These are phyloP conservation scores for Thielaviopsis punctulata DNA, from an alignment of 2,329 filamentous ascomycete genomes.

Conservation along the genomic window DNA sequence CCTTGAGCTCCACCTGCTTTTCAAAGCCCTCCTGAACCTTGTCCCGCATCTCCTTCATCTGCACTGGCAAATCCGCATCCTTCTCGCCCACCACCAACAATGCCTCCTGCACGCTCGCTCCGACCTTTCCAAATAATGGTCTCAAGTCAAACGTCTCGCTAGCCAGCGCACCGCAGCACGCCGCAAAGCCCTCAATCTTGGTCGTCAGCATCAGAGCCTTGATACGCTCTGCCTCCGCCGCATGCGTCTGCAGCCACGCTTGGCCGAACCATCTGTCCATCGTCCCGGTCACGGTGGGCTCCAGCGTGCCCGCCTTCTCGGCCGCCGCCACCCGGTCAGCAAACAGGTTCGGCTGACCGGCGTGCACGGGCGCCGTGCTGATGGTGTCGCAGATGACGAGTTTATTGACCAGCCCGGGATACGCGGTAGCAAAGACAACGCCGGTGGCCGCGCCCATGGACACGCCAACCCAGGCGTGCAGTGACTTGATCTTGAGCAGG, in stretches of 20 bases:
- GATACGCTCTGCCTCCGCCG: slow-evolving; percentile 21
- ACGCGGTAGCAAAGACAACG: slow-evolving; percentile 22
- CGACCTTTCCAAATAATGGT: slow-evolving; percentile 20
- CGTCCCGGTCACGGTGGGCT: slow-evolving; percentile 18
- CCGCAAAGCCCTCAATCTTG: slow-evolving; percentile 24
- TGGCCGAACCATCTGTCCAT: slow-evolving; percentile 26
- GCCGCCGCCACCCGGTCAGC: slow-evolving; percentile 20
- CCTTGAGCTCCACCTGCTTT: slow-evolving; percentile 20
- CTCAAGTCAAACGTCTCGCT: slow-evolving; percentile 23
- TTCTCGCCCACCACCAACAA: slow-evolving; percentile 25
- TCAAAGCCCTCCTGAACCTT: slow-evolving; percentile 20
- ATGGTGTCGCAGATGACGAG: slow-evolving; percentile 26
- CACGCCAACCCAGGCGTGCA: slow-evolving; percentile 27
- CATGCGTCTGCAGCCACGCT: slow-evolving; percentile 21
- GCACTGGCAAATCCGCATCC: slow-evolving; percentile 23
- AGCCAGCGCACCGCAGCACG: slow-evolving; percentile 23
- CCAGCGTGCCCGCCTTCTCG: slow-evolving; percentile 19
- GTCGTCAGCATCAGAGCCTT: slow-evolving; percentile 21
- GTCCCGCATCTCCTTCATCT: slow-evolving; percentile 23
- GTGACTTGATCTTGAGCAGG: slow-evolving; percentile 17
- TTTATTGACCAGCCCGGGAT: slow-evolving; percentile 22
- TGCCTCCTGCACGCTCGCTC: slow-evolving; percentile 19
- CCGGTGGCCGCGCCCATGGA: slow-evolving; percentile 28
- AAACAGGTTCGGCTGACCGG: slow-evolving; percentile 22
- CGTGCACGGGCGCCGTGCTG: slow-evolving; percentile 21